A percentile compares a stretch with the other conserved stretches of the same genome.
These are phyloP conservation scores for Globisporangium recalcitrans DNA, from an alignment of 352 stramenopile species.

Conservation along the genomic window DNA sequence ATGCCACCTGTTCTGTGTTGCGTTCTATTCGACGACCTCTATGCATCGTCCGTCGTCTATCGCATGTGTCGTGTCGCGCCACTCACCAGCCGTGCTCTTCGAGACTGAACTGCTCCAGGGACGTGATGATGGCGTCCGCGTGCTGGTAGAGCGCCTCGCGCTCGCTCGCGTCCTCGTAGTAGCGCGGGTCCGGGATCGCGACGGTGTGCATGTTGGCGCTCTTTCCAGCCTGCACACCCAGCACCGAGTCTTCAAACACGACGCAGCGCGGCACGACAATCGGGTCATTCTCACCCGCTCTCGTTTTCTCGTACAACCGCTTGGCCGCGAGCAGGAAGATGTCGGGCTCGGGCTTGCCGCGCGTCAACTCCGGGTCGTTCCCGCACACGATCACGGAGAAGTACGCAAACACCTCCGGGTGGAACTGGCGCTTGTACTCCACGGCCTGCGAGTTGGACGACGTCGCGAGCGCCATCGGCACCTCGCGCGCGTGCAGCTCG, in stretches of 20 bases:
- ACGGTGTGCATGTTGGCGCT: conserved; percentile 65
- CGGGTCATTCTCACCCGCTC: not conserved
- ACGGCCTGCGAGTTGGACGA: conserved; percentile 66
- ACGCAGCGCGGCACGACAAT: conserved; percentile 40
- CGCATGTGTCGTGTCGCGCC: not conserved
- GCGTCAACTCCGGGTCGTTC: conserved; percentile 61
- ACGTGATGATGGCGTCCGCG: conserved; percentile 60
- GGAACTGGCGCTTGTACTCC: conserved; percentile 52
- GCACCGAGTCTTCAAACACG: conserved; percentile 76
- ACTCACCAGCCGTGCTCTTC: conserved; percentile 45
- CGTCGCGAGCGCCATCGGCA: conserved; percentile 66
- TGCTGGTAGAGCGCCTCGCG: conserved; percentile 42
- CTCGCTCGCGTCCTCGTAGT: conserved; percentile 45
- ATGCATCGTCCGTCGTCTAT: not conserved
- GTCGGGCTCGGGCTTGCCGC: conserved; percentile 71
- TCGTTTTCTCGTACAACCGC: conserved; percentile 42
- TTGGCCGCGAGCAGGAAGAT: conserved; percentile 71
- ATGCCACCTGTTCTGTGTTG: too few species aligned
- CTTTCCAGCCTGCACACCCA: conserved; percentile 58
- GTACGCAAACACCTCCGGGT: conserved; percentile 70
- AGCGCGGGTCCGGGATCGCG: conserved; percentile 62
- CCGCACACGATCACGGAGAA: conserved; percentile 73
- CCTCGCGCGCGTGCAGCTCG: conserved; percentile 37
- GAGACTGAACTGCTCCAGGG: conserved; percentile 52
- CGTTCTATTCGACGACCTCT: too few species aligned